Percentiles rank a stretch among this genome's conserved stretches.
phyloP scores from a whole-genome alignment of 202 grass and related monocot species.

The Setaria viridis region DNA sequence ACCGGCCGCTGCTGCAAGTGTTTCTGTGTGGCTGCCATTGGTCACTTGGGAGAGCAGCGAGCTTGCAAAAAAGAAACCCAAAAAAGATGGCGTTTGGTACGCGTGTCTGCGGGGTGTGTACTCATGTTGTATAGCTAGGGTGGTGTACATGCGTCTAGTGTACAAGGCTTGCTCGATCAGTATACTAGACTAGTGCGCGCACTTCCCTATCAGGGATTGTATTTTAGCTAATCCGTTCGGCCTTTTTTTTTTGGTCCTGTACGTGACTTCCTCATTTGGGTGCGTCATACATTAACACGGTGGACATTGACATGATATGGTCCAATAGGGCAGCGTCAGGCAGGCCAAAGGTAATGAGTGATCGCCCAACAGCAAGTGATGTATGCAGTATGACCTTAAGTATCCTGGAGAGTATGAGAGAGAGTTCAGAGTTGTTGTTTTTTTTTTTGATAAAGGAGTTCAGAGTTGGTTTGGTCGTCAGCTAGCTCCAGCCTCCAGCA shows the following conservation, averaged over 20 bases:
- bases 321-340: slow-evolving; percentile 1
- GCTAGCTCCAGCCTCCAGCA: neutral
- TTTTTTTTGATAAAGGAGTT: too few relatives aligned
- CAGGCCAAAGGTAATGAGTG: slow-evolving; percentile 17
- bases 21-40: slow-evolving; percentile 50
- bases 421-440: too few relatives aligned
- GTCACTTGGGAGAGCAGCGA: slow-evolving; percentile 62
- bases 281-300: neutral
- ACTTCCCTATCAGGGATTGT: neutral
- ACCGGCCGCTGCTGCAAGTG: slow-evolving; percentile 46
- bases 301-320: neutral
- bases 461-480: slow-evolving; percentile 32
- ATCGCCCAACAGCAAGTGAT: slow-evolving; percentile 22
- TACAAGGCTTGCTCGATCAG: slow-evolving; percentile 19
- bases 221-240: slow-evolving; percentile 14
- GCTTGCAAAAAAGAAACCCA: neutral
- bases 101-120: neutral
- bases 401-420: slow-evolving; percentile 8
- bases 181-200: neutral
- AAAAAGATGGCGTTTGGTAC: slow-evolving; percentile 21
- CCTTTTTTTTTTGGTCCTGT: neutral
- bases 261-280: slow-evolving; percentile 1
- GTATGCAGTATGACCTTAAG: neutral
- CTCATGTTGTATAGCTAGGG: neutral
- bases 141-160: slow-evolving; percentile 8